Conservation (phyloP, 768 basidiomycete species). For the Trametes coccinea region DNA sequence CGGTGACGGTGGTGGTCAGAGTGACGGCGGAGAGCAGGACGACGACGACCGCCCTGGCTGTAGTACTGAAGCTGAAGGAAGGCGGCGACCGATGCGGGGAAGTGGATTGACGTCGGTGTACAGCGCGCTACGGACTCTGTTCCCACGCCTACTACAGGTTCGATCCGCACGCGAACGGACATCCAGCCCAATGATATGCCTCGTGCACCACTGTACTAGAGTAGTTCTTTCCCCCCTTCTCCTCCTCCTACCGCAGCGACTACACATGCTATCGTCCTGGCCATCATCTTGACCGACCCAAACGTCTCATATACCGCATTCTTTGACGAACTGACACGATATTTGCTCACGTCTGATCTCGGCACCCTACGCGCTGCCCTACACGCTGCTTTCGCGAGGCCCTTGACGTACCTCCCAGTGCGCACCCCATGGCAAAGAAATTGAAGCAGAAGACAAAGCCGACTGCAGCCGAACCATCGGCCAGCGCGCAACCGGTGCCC, state of each 20-base stretch:
- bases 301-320: background rate
- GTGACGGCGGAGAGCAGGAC: background rate
- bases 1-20: too few species aligned
- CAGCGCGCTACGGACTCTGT: background rate
- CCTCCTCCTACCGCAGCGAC: background rate
- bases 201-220: background rate
- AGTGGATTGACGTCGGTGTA: constrained; percentile 5
- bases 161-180: background rate
- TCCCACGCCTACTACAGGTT: constrained; percentile 8
- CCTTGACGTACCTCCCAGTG: constrained; percentile 1
- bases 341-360: background rate
- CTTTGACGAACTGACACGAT: background rate
- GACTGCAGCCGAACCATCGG: constrained; percentile 5
- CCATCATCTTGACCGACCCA: background rate
- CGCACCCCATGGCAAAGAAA: constrained; percentile 18
- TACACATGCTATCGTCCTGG: background rate
- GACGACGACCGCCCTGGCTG: background rate
- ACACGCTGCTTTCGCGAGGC: constrained; percentile 12
- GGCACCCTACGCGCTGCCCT: background rate
- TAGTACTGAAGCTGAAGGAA: background rate
- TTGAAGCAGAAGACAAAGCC: constrained; percentile 18
- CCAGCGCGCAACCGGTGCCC: constrained; percentile 3
- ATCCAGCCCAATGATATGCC: background rate
- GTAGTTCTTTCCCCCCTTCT: background rate
- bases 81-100: background rate